These are phyloP conservation scores for Artemisia argyi DNA, from an alignment of 129 eudicot genomes.

Conservation along the genomic window DNA sequence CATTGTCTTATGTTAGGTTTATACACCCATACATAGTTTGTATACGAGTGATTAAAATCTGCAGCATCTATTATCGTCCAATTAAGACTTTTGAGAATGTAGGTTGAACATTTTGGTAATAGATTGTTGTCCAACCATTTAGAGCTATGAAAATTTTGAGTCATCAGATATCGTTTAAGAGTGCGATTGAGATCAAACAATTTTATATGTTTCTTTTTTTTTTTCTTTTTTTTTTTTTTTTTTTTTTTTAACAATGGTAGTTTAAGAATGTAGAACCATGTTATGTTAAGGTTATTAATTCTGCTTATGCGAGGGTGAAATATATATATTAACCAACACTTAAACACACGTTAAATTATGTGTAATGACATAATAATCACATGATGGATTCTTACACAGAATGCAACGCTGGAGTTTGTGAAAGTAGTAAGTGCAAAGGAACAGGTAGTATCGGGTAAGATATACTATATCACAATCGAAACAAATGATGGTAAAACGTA, in stretches of 20 bases:
- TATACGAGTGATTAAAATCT: too few relatives aligned
- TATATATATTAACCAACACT: background rate
- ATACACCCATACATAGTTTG: background rate
- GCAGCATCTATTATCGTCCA: too few relatives aligned
- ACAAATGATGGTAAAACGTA: conserved; percentile 59
- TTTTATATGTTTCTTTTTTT: too few relatives aligned
- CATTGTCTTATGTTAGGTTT: background rate
- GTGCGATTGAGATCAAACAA: background rate
- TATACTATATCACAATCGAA: conserved; percentile 68
- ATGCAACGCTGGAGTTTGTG: conserved; percentile 61
- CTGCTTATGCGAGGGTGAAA: too few relatives aligned
- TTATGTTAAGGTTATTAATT: too few relatives aligned
- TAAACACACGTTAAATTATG: background rate
- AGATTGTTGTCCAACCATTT: background rate
- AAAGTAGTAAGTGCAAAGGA: conserved; percentile 57
- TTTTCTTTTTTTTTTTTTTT: too few relatives aligned
- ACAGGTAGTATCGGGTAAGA: conserved; percentile 60
- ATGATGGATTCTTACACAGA: conserved; percentile 38
- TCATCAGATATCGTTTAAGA: background rate
- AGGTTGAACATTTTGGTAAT: background rate
- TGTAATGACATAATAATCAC: background rate
- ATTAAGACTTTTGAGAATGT: background rate
- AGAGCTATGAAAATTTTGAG: too few relatives aligned
- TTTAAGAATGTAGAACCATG: too few relatives aligned
- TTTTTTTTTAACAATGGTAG: too few relatives aligned